Percentiles rank a stretch among this genome's conserved stretches.
phyloP scores from a whole-genome alignment of 2,329 filamentous ascomycete genomes.

The Westerdykella sp. region DNA sequence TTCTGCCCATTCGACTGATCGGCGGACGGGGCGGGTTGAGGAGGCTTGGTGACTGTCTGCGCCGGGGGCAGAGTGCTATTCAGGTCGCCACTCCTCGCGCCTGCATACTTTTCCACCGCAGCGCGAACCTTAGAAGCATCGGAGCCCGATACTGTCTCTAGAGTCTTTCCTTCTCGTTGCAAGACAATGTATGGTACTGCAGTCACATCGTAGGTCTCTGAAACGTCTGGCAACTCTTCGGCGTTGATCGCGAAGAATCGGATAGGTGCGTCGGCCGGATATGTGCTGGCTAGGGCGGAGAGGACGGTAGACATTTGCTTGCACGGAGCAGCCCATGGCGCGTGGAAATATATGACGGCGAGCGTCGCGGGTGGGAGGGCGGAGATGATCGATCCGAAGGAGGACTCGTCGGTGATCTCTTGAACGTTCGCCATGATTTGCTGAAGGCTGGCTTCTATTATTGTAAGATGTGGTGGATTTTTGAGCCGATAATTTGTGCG shows the following conservation, averaged over 20 bases:
- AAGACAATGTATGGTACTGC: slow-evolving; percentile 91
- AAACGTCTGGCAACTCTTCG: slow-evolving; percentile 87
- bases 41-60: slow-evolving; percentile 42
- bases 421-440: slow-evolving; percentile 51
- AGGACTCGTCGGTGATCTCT: slow-evolving; percentile 67
- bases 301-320: slow-evolving; percentile 88
- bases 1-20: slow-evolving; percentile 20
- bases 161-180: slow-evolving; percentile 63
- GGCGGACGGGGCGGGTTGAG: slow-evolving; percentile 27
- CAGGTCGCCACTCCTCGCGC: slow-evolving; percentile 38
- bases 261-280: slow-evolving; percentile 64
- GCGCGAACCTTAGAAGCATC: slow-evolving; percentile 79
- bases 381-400: slow-evolving; percentile 66
- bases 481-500: not conserved
- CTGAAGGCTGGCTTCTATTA: too few species aligned
- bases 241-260: slow-evolving; percentile 89
- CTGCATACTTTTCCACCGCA: slow-evolving; percentile 77
- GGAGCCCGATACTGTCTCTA: slow-evolving; percentile 84
- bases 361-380: slow-evolving; percentile 64
- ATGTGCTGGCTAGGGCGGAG: slow-evolving; percentile 76
- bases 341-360: slow-evolving; percentile 87
- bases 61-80: slow-evolving; percentile 37
- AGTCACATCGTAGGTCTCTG: slow-evolving; percentile 87
- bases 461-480: not conserved
- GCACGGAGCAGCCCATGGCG: slow-evolving; percentile 94